A percentile compares a stretch with the other conserved stretches of the same genome.
phyloP scores from a whole-genome alignment of 306 rosid species.

The Lotus japonicus region DNA sequence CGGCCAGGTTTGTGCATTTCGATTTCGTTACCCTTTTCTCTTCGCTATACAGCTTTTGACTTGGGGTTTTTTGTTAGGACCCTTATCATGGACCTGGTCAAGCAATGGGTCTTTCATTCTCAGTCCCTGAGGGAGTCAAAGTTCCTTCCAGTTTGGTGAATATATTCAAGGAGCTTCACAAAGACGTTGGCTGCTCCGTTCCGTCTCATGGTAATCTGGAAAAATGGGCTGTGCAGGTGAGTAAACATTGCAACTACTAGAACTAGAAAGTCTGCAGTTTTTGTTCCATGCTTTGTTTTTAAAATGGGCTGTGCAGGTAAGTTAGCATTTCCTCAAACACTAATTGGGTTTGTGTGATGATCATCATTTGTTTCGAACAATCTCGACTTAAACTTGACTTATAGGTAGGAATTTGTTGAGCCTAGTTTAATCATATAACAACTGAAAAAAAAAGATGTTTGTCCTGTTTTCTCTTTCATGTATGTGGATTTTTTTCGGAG shows the following conservation, averaged over 20 bases:
- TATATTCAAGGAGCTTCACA: conserved; percentile 73
- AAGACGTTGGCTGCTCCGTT: conserved; percentile 84
- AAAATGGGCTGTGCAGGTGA: conserved; percentile 92
- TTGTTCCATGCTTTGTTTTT: neutral
- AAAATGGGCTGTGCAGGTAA: neutral
- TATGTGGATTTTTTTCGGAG: no score
- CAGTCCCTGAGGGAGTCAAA: conserved; percentile 86
- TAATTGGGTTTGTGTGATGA: neutral
- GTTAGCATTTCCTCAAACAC: neutral
- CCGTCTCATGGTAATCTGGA: conserved; percentile 80
- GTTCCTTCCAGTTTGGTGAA: conserved; percentile 83
- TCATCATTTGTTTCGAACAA: neutral
- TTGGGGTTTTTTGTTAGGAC: conserved; percentile 34
- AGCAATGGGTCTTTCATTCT: conserved; percentile 98
- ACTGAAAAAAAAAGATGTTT: neutral
- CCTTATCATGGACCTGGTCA: conserved; percentile 98
- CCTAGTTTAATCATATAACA: neutral
- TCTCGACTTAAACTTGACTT: neutral
- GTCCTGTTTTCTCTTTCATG: no score
- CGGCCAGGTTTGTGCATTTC: conserved; percentile 45
- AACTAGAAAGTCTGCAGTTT: neutral
- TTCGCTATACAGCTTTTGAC: neutral
- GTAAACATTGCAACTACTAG: neutral
- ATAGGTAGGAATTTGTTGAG: neutral
- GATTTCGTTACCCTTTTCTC: neutral